Evolutionary conservation across 805 yeast genomes (phyloP).

Genomic region (Yarrowia sp.): DNA sequence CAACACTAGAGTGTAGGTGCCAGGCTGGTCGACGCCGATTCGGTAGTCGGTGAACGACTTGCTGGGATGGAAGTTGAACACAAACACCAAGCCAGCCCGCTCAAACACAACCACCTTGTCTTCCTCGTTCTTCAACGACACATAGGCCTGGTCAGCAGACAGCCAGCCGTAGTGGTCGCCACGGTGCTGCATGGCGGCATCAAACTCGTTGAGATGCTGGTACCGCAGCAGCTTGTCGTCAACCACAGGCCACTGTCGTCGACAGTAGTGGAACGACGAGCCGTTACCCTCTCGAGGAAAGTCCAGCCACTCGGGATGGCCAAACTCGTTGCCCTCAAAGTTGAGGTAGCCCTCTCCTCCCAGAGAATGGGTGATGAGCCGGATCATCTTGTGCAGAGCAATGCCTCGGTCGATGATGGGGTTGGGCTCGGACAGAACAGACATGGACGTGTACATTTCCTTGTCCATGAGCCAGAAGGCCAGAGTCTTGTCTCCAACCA

Average conservation of each 20-base stretch:
- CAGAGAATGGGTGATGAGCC: slow-evolving; percentile 80
- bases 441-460: slow-evolving; percentile 96
- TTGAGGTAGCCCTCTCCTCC: slow-evolving; percentile 97
- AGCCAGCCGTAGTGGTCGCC: slow-evolving; percentile 74
- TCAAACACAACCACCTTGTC: slow-evolving; percentile 90
- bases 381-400: slow-evolving; percentile 84
- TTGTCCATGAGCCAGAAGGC: slow-evolving; percentile 99
- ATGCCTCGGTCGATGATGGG: slow-evolving; percentile 84
- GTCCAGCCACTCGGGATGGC: slow-evolving; percentile 98
- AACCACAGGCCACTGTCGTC: slow-evolving; percentile 87
- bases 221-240: slow-evolving; percentile 79
- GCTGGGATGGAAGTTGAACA: slow-evolving; percentile 88
- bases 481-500: slow-evolving; percentile 93
- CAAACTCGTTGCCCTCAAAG: slow-evolving; percentile 97
- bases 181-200: slow-evolving; percentile 73
- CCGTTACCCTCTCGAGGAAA: slow-evolving; percentile 89
- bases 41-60: slow-evolving; percentile 81
- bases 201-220: slow-evolving; percentile 75
- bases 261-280: slow-evolving; percentile 87
- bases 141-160: slow-evolving; percentile 69
- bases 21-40: slow-evolving; percentile 81
- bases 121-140: slow-evolving; percentile 80
- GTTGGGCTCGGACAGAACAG: slow-evolving; percentile 65
- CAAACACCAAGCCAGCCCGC: slow-evolving; percentile 76
- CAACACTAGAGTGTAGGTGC: slow-evolving; percentile 68